Evolutionary conservation across 2,329 filamentous ascomycete species (phyloP), one percentile per base, ranked within the genome.

Genomic region (Monosporascus sp.): DNA sequence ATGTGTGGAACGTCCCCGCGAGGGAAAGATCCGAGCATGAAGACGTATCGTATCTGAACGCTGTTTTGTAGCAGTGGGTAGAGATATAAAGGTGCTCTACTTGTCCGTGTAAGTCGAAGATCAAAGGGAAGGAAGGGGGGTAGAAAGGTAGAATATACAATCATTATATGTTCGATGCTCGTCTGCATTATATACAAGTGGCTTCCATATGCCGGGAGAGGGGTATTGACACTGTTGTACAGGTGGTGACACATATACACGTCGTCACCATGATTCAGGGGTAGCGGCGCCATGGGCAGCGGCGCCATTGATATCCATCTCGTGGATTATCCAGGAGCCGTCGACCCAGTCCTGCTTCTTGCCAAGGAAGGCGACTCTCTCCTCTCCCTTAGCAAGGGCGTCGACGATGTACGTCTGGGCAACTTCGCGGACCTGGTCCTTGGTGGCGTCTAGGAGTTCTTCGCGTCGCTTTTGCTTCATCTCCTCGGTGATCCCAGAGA

Each of bases 401-500:
- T 90, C 82, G 27, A 95, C 86, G 15, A 96, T 76, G 68, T 91
- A 96, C 62, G 84, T 82, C 63, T 96, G 86, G 0, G 94, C 94
- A 14, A 86, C 92, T 43, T 86, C 79, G 57, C 86, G 85, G 9
- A 99, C 88, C 62, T 96, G 86, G 58, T 87, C 82, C 57, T 84
- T 85, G 3, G 82, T 89, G 39, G 97, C 92, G 68, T 97, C 93
- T 4, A 99, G 79, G 53, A 99, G 77, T 65, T 88, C 85, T 71
- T 94, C 89, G 61, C 94, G 80, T 69, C 90, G 85, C 63, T 76
- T 81, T 73, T 97, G 91, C 66, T 88, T 86, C 91, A 97, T 96
- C 63, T 90, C 88, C 55, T 94, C 83, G 1, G 88, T 90, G 37
- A 99, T 80, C 14, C 91, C 91, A 31, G 85, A 88, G 65, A 96